Base-by-base conservation (phyloP, 2,329 filamentous ascomycete species). In the Fusarium proliferatum region DNA sequence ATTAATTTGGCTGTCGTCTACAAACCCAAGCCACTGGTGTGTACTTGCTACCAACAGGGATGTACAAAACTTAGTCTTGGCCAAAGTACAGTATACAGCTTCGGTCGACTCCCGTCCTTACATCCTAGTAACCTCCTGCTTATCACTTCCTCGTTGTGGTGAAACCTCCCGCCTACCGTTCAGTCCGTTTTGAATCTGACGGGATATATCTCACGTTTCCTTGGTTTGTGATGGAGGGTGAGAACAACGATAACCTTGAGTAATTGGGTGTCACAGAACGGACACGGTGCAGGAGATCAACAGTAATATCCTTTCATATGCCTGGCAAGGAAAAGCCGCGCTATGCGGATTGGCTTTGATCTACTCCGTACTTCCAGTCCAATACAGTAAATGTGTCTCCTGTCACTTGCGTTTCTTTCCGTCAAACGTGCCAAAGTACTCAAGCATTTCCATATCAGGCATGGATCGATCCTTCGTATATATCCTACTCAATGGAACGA, bases 91-190 rank as follows among this genome's bases (percentile, higher is more conserved):
- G 23, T 51, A 39, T 69, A 66, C 72, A 53, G 52, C 12, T 51
- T 74, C 71, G 72, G 72, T 74, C 72, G 53, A 74, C 52, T 74
- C 71, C 72, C 72, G 72, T 57, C 28, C 30, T 23, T 49, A 48
- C 28, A 68, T 59, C 67, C 71, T 48, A 43, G 67, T 45, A 64
- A 70, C 67, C 62, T 72, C 60, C 48, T 61, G 64, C 46, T 57
- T 59, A 72, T 72, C 71, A 72, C 59, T 62, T 65, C 21, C 67
- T 53, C 21, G 38, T 60, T 70, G 34, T 33, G 57, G 19, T 41
- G 28, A 60, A 43, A 68, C 46, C 36, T 53, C 46, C 43, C 46
- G 53, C 57, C 57, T 49, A 64, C 39, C 58, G 62, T 71, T 51
- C 51, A 61, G 41, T 46, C 53, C 60, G 36, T 36, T 45, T 61